Base-by-base conservation (phyloP, 2,329 filamentous ascomycete genomes). In the Sclerotinia subarctica region DNA sequence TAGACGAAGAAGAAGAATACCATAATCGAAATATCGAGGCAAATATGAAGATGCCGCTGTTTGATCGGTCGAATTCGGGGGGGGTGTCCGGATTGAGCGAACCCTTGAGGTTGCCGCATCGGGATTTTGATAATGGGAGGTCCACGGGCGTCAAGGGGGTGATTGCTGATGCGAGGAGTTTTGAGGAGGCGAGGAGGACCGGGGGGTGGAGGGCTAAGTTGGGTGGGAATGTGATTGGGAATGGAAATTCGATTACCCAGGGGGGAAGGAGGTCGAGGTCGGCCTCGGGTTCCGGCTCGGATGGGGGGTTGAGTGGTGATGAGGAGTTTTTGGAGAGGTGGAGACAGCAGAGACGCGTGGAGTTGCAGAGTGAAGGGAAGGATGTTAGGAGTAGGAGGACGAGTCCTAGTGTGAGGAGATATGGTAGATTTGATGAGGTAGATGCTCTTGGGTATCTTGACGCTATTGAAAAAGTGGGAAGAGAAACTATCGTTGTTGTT, bases 381-480 rank as follows among this genome's bases (percentile, higher is more conserved):
- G 79, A 83, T 73, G 83, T 88, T 60, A 84, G 85, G 70, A 90
- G 84, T 70, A 83, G 90, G 75, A 87, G 89, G 75, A 90, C 87
- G 64, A 94, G 90, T 78, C 92, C 93, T 0, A 93, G 90, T 74
- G 86, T 90, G 71, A 84, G 91, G 72, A 83, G 90, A 68, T 98
- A 91, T 77, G 95, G 95, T 29, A 86, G 85, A 17, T 82, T 98
- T 71, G 90, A 94, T 70, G 85, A 88, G 69, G 95, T 98, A 1
- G 94, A 98, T 81, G 94, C 93, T 10, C 83, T 90, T 72, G 95
- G 94, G 24, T 99, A 96, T 76, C 85, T 99, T n/a, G 94, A 98
- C 79, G 94, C 94, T 67, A 93, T 98, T 73, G 95, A 99, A 81
- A 95, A 93, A 80, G 92, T 94, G 5, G 84, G 88, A 51, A 81